Evolutionary conservation across 345 rosid genomes (phyloP).

Genomic region (Lepidium sativum): DNA sequence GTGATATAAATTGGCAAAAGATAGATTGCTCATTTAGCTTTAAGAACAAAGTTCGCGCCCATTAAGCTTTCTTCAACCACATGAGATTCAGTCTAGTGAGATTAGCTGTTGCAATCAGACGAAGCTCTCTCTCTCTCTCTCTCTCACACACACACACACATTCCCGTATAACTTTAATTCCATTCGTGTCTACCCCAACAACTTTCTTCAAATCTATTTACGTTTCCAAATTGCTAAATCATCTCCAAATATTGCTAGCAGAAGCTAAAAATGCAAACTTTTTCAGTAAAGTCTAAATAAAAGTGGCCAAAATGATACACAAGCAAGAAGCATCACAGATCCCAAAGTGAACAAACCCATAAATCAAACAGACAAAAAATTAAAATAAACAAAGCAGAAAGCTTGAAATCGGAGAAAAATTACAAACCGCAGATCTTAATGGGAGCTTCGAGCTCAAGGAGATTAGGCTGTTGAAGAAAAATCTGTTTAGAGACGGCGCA

Average conservation of each 20-base stretch:
- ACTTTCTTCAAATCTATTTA: not conserved
- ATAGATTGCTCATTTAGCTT: not conserved
- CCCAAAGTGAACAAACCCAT: not conserved
- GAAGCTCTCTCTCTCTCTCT: not conserved
- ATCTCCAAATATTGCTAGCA: not conserved
- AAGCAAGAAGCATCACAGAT: not conserved
- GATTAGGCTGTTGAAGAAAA: slow-evolving; percentile 70
- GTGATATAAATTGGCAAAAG: not conserved
- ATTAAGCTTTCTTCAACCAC: not conserved
- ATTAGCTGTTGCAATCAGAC: not conserved
- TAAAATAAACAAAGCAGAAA: not conserved
- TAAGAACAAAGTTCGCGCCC: not conserved
- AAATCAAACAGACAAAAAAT: not conserved
- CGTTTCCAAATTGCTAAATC: not conserved
- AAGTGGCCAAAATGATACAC: not conserved
- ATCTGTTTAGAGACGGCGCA: slow-evolving; percentile 52
- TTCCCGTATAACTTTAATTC: not conserved
- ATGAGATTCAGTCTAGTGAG: not conserved
- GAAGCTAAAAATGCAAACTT: not conserved
- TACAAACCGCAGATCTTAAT: slow-evolving; percentile 73
- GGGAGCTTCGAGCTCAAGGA: slow-evolving; percentile 78
- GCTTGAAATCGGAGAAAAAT: not conserved
- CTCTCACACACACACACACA: not conserved
- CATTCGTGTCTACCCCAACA: not conserved
- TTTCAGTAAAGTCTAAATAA: not conserved